Evolutionary conservation across 257 asterid species (phyloP).

Genomic region (Oldenlandia corymbosa): DNA sequence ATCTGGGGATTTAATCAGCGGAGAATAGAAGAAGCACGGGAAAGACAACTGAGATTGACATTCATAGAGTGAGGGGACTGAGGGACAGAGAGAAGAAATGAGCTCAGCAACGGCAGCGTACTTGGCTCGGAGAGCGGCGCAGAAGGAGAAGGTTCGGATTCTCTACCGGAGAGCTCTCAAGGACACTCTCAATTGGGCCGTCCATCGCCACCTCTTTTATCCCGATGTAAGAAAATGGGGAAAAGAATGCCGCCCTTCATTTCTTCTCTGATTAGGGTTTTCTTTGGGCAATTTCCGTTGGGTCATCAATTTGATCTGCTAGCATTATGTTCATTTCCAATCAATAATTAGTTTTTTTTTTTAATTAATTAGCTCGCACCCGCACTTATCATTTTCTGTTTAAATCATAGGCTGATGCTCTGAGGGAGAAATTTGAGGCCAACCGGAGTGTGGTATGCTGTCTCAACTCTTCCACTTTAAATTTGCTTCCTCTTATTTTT

Average conservation of each 20-base stretch:
- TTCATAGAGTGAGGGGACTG: not conserved
- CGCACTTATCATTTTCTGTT: not conserved
- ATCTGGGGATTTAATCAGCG: not conserved
- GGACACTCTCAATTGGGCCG: slow-evolving; percentile 98
- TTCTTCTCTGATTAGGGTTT: slow-evolving; percentile 26
- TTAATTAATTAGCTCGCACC: not conserved
- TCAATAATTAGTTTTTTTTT: too few species aligned
- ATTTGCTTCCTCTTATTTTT: slow-evolving; percentile 2
- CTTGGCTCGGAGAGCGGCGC: slow-evolving; percentile 84
- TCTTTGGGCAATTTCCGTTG: too few species aligned
- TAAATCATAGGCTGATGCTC: slow-evolving; percentile 63
- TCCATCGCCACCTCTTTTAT: slow-evolving; percentile 97
- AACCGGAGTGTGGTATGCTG: slow-evolving; percentile 61
- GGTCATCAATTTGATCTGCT: slow-evolving; percentile 18
- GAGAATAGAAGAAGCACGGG: too few species aligned
- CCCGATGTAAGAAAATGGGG: slow-evolving; percentile 47
- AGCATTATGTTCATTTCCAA: too few species aligned
- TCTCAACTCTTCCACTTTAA: too few species aligned
- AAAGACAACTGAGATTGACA: not conserved
- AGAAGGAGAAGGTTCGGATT: slow-evolving; percentile 93
- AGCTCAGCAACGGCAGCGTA: slow-evolving; percentile 63
- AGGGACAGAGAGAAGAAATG: slow-evolving; percentile 32
- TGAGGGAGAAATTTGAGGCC: slow-evolving; percentile 78
- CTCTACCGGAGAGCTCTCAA: slow-evolving; percentile 89
- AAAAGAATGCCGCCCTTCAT: slow-evolving; percentile 2